phyloP scores from a whole-genome alignment of 192 early-diverging fungal species.

The Radiomyces spectabilis region DNA sequence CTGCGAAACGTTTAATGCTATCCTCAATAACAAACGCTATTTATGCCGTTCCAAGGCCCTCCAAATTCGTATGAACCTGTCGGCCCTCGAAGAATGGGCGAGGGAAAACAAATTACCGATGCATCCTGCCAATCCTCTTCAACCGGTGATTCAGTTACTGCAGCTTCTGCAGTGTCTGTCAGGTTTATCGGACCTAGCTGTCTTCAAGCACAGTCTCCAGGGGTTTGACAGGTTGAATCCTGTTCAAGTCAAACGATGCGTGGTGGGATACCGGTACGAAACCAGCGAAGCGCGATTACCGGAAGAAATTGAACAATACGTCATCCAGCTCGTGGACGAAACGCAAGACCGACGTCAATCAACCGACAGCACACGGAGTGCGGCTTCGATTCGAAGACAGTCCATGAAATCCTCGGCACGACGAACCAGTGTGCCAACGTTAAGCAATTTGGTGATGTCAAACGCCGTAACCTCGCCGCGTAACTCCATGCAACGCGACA shows the following conservation, averaged over 20 bases:
- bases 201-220: slow-evolving; percentile 63
- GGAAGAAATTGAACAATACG: slow-evolving; percentile 66
- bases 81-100: slow-evolving; percentile 78
- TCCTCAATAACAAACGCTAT: slow-evolving; percentile 65
- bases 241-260: slow-evolving; percentile 63
- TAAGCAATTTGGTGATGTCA: no score
- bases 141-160: slow-evolving; percentile 68
- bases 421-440: no score
- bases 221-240: slow-evolving; percentile 56
- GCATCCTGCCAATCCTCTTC: slow-evolving; percentile 36
- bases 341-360: no score
- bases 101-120: slow-evolving; percentile 40
- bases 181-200: slow-evolving; percentile 55
- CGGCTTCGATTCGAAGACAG: no score
- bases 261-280: slow-evolving; percentile 81
- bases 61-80: slow-evolving; percentile 78
- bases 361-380: no score
- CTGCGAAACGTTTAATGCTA: slow-evolving; percentile 75
- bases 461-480: no score
- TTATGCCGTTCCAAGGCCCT: slow-evolving; percentile 75
- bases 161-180: slow-evolving; percentile 78
- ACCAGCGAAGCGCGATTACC: slow-evolving; percentile 65
- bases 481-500: no score
- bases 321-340: slow-evolving; percentile 65
- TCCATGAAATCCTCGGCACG: no score